phyloP scores from a whole-genome alignment of 768 basidiomycete genomes.

The Phaeotremella skinneri region DNA sequence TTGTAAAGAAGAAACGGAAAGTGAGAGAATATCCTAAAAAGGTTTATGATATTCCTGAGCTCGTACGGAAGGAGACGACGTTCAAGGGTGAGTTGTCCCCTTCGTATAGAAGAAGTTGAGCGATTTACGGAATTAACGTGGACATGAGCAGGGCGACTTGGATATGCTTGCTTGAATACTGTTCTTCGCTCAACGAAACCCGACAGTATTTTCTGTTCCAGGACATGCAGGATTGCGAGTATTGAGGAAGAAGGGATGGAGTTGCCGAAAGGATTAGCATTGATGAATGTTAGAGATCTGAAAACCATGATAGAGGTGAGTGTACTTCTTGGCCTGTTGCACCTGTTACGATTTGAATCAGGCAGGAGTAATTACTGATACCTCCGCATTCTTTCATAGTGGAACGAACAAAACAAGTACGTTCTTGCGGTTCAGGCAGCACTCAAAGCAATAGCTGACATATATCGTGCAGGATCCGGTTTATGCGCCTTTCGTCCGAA shows the following conservation, averaged over 20 bases:
- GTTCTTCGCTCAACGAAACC: constrained; percentile 72
- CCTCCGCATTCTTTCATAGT: too few relatives aligned
- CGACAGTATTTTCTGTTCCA: constrained; percentile 65
- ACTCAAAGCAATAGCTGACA: constrained; percentile 4
- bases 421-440: constrained; percentile 16
- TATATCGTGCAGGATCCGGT: constrained; percentile 64
- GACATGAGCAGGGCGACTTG: constrained; percentile 58
- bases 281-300: constrained; percentile 71
- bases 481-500: constrained; percentile 82
- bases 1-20: constrained; percentile 48
- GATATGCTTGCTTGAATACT: constrained; percentile 57
- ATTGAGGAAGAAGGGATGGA: constrained; percentile 77
- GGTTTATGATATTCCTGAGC: constrained; percentile 67
- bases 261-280: constrained; percentile 75
- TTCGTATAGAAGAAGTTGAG: neutral
- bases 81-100: constrained; percentile 56
- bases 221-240: constrained; percentile 64
- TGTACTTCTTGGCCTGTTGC: too few relatives aligned
- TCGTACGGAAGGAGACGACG: constrained; percentile 64
- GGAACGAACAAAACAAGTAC: constrained; percentile 81
- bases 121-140: neutral
- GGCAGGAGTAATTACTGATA: too few relatives aligned
- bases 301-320: constrained; percentile 63
- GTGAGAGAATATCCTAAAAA: constrained; percentile 49
- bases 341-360: neutral